phyloP scores from a whole-genome alignment of 129 eudicot species.

The Centrapalus pauciflorus region DNA sequence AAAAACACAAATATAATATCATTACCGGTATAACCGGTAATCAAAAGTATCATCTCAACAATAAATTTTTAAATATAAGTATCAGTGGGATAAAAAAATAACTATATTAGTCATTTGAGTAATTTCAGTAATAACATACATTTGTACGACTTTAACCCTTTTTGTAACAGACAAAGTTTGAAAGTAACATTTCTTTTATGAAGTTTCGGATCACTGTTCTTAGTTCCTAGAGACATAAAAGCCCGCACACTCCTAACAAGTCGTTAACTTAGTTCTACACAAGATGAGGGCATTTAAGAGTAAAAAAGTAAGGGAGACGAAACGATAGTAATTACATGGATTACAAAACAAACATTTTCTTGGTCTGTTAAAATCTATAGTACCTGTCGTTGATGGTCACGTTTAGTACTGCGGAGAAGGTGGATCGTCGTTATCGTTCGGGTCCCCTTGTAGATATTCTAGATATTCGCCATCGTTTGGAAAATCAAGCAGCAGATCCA shows the following conservation, averaged over 20 bases:
- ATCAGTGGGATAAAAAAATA: too few species aligned
- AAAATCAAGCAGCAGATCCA: slow-evolving; percentile 61
- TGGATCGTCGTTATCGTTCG: slow-evolving; percentile 19
- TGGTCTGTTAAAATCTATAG: too few species aligned
- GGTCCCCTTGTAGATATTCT: slow-evolving; percentile 37
- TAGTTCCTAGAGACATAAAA: slow-evolving; percentile 23
- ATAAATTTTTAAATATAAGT: too few species aligned
- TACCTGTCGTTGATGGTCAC: background rate
- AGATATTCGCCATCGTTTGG: slow-evolving; percentile 46
- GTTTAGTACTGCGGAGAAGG: too few species aligned
- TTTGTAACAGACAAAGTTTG: slow-evolving; percentile 13
- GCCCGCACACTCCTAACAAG: slow-evolving; percentile 24
- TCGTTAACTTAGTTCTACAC: slow-evolving; percentile 6
- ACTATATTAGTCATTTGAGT: too few species aligned
- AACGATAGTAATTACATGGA: too few species aligned
- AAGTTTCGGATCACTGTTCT: slow-evolving; percentile 22
- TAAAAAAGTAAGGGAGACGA: background rate
- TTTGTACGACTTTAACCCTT: too few species aligned
- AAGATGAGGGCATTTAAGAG: slow-evolving; percentile 23
- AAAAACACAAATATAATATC: too few species aligned
- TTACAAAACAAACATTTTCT: background rate
- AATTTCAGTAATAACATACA: too few species aligned
- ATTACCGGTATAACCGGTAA: too few species aligned
- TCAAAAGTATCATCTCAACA: too few species aligned
- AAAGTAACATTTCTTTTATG: slow-evolving; percentile 23